These are phyloP conservation scores for Chlamydomonas sphaeroides DNA, from an alignment of 139 green algal genomes.

Conservation along the genomic window DNA sequence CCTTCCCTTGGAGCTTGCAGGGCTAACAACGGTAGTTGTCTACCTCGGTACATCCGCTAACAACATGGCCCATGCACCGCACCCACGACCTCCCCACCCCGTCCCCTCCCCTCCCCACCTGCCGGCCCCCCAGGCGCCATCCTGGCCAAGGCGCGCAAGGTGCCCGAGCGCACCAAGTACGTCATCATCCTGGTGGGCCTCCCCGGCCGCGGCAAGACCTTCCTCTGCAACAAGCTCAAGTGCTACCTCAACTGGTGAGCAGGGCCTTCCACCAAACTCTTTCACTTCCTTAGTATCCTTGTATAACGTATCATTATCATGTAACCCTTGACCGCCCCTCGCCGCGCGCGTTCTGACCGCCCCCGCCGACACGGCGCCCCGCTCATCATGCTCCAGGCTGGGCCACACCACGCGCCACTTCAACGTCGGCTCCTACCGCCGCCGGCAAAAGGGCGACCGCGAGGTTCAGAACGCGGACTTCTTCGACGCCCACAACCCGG, in stretches of 20 bases:
- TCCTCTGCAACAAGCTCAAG: conserved; percentile 88
- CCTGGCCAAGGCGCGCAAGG: neutral
- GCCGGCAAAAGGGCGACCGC: conserved; percentile 58
- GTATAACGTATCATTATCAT: too few species aligned
- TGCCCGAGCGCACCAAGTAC: conserved; percentile 55
- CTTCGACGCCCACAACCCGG: conserved; percentile 86
- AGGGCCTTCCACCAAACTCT: too few species aligned
- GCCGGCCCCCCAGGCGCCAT: neutral
- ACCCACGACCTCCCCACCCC: too few species aligned
- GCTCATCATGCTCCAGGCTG: conserved; percentile 77
- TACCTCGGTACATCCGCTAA: too few species aligned
- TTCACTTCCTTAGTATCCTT: too few species aligned
- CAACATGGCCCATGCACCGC: too few species aligned
- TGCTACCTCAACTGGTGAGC: conserved; percentile 54
- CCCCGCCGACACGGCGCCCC: too few species aligned
- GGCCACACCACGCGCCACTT: conserved; percentile 93
- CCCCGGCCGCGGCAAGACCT: conserved; percentile 93
- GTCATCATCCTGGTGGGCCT: conserved; percentile 93
- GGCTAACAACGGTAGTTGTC: too few species aligned
- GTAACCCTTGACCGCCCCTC: neutral
- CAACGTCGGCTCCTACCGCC: conserved; percentile 94
- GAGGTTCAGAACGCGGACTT: conserved; percentile 84
- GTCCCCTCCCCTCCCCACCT: neutral
- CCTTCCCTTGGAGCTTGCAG: too few species aligned
- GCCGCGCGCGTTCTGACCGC: too few species aligned